Evolutionary conservation across 2,329 filamentous ascomycete genomes (phyloP).

Genomic region (Talaromyces amestolkiae): DNA sequence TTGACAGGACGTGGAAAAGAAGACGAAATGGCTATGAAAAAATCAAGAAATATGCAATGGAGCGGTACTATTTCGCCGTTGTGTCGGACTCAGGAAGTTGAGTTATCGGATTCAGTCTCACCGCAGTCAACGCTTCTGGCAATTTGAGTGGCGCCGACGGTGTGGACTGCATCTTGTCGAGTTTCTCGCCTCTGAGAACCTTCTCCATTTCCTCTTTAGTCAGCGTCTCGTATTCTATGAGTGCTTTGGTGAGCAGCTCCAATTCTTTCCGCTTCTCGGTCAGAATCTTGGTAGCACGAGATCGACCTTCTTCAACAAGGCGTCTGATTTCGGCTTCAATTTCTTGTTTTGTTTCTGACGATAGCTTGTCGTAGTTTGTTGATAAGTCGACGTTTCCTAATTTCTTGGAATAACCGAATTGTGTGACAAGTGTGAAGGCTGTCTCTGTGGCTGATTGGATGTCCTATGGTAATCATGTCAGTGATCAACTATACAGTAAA

Average conservation of each 20-base stretch:
- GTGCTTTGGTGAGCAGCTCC: slow-evolving; percentile 79
- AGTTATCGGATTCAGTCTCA: slow-evolving; percentile 29
- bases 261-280: slow-evolving; percentile 76
- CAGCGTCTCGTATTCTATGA: slow-evolving; percentile 92
- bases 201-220: slow-evolving; percentile 85
- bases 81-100: slow-evolving; percentile 15
- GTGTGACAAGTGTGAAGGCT: slow-evolving; percentile 84
- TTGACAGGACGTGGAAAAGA: neutral
- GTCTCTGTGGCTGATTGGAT: slow-evolving; percentile 76
- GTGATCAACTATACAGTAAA: neutral
- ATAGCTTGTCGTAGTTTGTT: slow-evolving; percentile 75
- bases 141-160: slow-evolving; percentile 61
- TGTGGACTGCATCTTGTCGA: slow-evolving; percentile 64
- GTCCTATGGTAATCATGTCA: slow-evolving; percentile 56
- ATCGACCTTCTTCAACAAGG: slow-evolving; percentile 76
- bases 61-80: slow-evolving; percentile 9
- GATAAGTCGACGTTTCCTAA: slow-evolving; percentile 88
- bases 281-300: slow-evolving; percentile 69
- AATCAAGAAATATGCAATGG: slow-evolving; percentile 2
- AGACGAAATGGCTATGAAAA: slow-evolving; percentile 3
- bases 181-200: slow-evolving; percentile 80
- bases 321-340: slow-evolving; percentile 88
- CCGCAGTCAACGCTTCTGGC: slow-evolving; percentile 51
- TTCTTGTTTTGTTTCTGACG: slow-evolving; percentile 77
- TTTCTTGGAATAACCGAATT: slow-evolving; percentile 81